Evolutionary conservation across 2,329 filamentous ascomycete genomes (phyloP).

Genomic region (Teratosphaeria pseudoeucalypti): DNA sequence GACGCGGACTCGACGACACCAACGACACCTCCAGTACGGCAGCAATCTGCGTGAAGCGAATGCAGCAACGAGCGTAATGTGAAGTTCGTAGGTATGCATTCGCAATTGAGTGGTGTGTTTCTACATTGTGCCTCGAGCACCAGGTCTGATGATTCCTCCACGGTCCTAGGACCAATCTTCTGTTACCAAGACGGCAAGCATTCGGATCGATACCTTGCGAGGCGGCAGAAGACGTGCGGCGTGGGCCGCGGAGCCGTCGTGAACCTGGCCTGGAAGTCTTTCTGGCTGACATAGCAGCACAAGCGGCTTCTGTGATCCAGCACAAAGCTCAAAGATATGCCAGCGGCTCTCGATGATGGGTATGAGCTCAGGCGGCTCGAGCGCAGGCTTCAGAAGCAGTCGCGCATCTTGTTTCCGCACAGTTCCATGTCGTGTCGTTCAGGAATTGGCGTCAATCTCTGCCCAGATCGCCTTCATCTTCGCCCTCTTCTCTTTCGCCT

Average conservation of each 20-base stretch:
- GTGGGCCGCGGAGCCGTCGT: no score
- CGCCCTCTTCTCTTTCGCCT: constrained; percentile 58
- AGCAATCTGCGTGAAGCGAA: not conserved
- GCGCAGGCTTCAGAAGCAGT: not conserved
- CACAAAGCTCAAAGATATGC: no score
- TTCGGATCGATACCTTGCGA: no score
- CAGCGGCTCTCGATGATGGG: no score
- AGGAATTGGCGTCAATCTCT: constrained; percentile 64
- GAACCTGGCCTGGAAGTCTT: no score
- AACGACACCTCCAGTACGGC: not conserved
- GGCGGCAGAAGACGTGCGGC: no score
- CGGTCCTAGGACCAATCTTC: no score
- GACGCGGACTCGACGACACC: not conserved
- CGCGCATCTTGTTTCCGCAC: not conserved
- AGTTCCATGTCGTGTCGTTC: constrained; percentile 12
- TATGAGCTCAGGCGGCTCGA: not conserved
- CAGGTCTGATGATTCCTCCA: no score
- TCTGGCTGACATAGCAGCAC: no score
- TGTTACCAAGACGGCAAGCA: no score
- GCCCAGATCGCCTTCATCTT: constrained; percentile 69
- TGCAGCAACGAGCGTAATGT: not conserved
- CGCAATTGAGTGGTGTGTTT: not conserved
- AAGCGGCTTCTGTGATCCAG: no score
- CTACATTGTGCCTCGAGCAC: no score
- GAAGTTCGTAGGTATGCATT: not conserved